Evolutionary conservation across 208 protist genomes (phyloP).

Genomic region (Acanthamoeba quina): DNA sequence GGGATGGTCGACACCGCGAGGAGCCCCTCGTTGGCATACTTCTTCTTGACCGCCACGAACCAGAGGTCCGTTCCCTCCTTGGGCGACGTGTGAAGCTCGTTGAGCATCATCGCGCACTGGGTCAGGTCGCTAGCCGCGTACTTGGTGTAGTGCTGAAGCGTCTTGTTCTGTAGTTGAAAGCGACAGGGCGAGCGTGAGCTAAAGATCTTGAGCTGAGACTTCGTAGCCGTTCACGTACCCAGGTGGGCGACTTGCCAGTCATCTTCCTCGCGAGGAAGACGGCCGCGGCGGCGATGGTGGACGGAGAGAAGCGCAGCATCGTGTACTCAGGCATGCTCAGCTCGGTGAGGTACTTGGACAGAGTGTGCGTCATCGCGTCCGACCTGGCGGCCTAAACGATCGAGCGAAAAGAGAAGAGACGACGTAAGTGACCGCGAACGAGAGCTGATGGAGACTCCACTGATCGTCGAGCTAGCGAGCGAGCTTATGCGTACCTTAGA

Average conservation of each 20-base stretch:
- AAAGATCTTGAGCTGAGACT: background rate
- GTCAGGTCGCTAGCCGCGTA: background rate
- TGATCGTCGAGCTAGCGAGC: background rate
- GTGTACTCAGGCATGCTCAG: constrained; percentile 80
- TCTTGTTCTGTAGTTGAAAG: constrained; percentile 44
- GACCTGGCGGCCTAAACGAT: constrained; percentile 18
- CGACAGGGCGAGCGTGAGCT: background rate
- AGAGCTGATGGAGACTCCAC: background rate
- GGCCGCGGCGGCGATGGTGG: constrained; percentile 83
- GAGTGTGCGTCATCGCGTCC: constrained; percentile 50
- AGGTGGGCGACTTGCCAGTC: constrained; percentile 51
- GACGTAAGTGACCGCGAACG: background rate
- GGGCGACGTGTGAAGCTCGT: constrained; percentile 25
- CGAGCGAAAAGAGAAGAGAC: background rate
- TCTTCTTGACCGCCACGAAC: constrained; percentile 56
- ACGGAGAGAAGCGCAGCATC: constrained; percentile 81
- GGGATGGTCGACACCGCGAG: constrained; percentile 35
- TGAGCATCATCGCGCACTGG: constrained; percentile 23
- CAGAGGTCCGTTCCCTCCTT: constrained; percentile 25
- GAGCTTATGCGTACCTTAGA: constrained; percentile 6
- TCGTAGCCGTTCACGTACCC: background rate
- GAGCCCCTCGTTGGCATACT: constrained; percentile 60
- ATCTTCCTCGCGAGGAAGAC: constrained; percentile 80
- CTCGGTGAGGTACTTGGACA: constrained; percentile 81
- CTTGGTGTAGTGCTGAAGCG: constrained; percentile 65